phyloP scores from a whole-genome alignment of 441 rosid genomes.

The Syzygium syzygioides region DNA sequence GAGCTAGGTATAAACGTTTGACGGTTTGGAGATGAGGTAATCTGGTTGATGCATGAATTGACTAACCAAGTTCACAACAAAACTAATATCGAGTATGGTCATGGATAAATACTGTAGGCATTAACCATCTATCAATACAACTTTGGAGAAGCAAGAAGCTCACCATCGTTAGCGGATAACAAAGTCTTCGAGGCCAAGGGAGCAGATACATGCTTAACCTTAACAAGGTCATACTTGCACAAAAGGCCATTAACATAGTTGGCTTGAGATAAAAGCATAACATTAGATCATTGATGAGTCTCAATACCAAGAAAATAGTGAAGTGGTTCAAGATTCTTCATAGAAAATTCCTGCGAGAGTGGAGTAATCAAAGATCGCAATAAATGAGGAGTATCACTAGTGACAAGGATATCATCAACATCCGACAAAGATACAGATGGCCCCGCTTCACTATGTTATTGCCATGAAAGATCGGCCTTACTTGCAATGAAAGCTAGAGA shows the following conservation, averaged over 20 bases:
- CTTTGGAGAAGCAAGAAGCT: neutral
- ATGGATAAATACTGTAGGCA: neutral
- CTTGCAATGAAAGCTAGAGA: no score
- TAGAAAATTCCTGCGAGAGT: neutral
- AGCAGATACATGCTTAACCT: neutral
- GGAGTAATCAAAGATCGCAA: no score
- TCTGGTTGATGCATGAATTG: neutral
- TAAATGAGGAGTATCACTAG: no score
- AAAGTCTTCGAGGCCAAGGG: neutral
- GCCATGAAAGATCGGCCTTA: no score
- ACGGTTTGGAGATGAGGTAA: neutral
- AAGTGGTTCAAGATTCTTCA: neutral
- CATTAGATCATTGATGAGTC: neutral
- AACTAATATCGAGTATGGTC: neutral
- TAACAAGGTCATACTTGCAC: neutral
- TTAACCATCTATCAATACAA: neutral
- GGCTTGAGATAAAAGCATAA: neutral
- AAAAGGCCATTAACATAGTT: neutral
- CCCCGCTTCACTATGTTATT: no score
- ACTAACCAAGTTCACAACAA: neutral
- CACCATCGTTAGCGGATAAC: accelerated
- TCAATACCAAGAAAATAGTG: neutral
- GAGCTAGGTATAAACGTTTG: neutral
- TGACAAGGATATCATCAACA: no score
- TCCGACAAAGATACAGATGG: no score